phyloP scores from a whole-genome alignment of 345 rosid genomes.

The Eucalyptus sideroxylon region DNA sequence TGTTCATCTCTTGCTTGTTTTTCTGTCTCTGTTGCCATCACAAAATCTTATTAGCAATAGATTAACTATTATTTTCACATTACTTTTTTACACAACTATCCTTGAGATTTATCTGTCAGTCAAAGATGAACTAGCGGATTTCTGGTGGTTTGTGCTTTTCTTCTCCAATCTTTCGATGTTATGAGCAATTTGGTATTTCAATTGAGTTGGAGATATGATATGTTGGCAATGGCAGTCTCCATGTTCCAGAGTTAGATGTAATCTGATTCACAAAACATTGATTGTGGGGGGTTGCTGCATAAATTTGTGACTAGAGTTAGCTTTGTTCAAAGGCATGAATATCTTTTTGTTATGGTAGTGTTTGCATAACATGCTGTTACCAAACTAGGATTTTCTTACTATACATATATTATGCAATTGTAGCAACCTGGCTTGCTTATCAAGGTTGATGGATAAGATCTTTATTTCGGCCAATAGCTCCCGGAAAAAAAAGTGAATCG shows the following conservation, averaged over 20 bases:
- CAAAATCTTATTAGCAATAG: neutral
- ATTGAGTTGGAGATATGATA: neutral
- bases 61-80: neutral
- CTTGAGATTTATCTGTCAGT: neutral
- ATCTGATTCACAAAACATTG: neutral
- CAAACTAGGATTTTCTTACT: neutral
- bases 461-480: neutral
- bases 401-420: neutral
- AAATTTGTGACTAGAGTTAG: neutral
- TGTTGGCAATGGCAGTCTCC: neutral
- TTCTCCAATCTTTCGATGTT: neutral
- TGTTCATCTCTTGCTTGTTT: neutral
- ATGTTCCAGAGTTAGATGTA: neutral
- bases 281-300: neutral
- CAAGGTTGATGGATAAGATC: neutral
- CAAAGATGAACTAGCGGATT: neutral
- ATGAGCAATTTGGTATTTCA: neutral
- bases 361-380: neutral
- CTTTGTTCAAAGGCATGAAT: neutral
- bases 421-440: neutral
- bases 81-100: neutral
- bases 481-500: neutral
- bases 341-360: neutral
- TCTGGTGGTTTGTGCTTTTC: neutral
- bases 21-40: neutral